Conservation (phyloP, 352 stramenopile genomes). For the Halophytophthora batemanensis region DNA sequence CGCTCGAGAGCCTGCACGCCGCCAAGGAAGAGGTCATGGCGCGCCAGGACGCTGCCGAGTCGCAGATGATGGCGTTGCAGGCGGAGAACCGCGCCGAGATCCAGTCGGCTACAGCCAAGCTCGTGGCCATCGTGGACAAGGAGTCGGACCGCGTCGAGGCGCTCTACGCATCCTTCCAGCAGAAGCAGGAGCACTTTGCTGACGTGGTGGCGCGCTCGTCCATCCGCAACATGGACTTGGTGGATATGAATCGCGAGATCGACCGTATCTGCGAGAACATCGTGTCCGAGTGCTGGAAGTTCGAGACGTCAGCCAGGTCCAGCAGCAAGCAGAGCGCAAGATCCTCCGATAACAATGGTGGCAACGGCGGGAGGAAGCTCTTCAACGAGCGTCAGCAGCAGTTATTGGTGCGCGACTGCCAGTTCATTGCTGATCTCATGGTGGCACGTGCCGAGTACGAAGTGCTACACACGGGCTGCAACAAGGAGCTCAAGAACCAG, state of each 20-base stretch:
- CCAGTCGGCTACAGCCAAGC: conserved; percentile 50
- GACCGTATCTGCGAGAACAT: conserved; percentile 78
- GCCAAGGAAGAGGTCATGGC: conserved; percentile 50
- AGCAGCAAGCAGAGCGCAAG: conserved; percentile 43
- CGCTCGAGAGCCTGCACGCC: conserved; percentile 35
- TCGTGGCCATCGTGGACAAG: conserved; percentile 75
- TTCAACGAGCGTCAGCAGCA: conserved; percentile 85
- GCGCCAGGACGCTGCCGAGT: conserved; percentile 56
- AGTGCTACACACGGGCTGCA: conserved; percentile 61
- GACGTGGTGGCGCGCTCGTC: conserved; percentile 73
- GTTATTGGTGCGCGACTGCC: conserved; percentile 69
- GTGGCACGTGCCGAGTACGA: conserved; percentile 77
- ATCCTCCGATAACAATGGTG: conserved; percentile 43
- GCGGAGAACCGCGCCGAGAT: conserved; percentile 76
- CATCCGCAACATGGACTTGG: conserved; percentile 80
- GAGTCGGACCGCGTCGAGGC: conserved; percentile 77
- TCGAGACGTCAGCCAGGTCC: conserved; percentile 73
- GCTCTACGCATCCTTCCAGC: conserved; percentile 74
- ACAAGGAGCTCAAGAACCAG: conserved; percentile 52
- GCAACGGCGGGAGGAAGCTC: conserved; percentile 43
- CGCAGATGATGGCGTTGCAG: conserved; percentile 65
- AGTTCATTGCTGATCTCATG: conserved; percentile 80
- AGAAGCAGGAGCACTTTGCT: conserved; percentile 80
- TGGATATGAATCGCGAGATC: conserved; percentile 78
- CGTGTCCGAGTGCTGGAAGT: conserved; percentile 84